phyloP scores from a whole-genome alignment of 2,329 filamentous ascomycete genomes.

The Fusarium stilboides region DNA sequence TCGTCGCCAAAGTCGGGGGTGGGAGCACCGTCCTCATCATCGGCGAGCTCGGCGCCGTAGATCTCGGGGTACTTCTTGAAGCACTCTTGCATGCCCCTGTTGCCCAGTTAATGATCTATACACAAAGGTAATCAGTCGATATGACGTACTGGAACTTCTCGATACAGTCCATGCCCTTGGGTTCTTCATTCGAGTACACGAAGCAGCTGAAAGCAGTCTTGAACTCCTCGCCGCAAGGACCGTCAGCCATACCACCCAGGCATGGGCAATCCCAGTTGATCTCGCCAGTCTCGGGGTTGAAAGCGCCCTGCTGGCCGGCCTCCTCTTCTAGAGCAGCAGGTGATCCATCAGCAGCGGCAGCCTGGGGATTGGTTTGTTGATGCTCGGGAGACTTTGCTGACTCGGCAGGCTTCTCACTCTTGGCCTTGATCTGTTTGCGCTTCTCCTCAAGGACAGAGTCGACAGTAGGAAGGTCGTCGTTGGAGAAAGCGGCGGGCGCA shows the following conservation, averaged over 20 bases:
- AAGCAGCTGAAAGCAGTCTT: slow-evolving; percentile 98
- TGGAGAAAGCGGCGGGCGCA: slow-evolving; percentile 67
- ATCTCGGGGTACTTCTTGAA: slow-evolving; percentile 94
- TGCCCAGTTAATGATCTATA: slow-evolving; percentile 46
- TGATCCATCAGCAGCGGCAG: slow-evolving; percentile 54
- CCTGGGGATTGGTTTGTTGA: slow-evolving; percentile 49
- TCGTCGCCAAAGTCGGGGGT: slow-evolving; percentile 50
- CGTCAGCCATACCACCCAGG: slow-evolving; percentile 95
- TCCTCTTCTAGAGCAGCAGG: slow-evolving; percentile 80
- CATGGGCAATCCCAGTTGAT: slow-evolving; percentile 99
- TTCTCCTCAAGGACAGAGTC: slow-evolving; percentile 78
- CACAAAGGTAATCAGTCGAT: neutral
- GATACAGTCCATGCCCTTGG: slow-evolving; percentile 98
- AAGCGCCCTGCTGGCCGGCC: slow-evolving; percentile 89
- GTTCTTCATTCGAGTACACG: slow-evolving; percentile 93
- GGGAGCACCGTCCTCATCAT: slow-evolving; percentile 71
- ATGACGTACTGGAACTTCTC: slow-evolving; percentile 91
- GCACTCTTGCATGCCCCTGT: slow-evolving; percentile 95
- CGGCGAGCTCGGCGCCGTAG: slow-evolving; percentile 89
- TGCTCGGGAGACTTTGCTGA: slow-evolving; percentile 44
- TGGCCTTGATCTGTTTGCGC: slow-evolving; percentile 62
- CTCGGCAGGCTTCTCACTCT: slow-evolving; percentile 48
- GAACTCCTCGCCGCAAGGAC: slow-evolving; percentile 96
- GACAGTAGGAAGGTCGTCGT: slow-evolving; percentile 74
- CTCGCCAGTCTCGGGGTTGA: slow-evolving; percentile 98